Evolutionary conservation across 2,329 filamentous ascomycete genomes (phyloP).

Genomic region (Camillea tinctor): DNA sequence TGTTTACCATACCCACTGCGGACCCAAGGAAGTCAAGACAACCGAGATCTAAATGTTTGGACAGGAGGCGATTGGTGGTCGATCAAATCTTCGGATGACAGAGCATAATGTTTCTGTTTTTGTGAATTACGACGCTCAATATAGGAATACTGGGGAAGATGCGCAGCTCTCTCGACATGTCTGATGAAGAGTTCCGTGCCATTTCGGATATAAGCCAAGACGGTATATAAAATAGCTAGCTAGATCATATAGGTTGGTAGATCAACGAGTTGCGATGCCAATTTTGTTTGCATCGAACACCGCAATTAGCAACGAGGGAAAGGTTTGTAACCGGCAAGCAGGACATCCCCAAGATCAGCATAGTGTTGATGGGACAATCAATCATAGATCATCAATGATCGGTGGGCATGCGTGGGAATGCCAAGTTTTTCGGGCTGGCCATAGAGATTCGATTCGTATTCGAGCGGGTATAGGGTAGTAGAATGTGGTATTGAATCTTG

Average conservation of each 20-base stretch:
- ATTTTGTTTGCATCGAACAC: background rate
- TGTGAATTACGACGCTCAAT: background rate
- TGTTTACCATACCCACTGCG: background rate
- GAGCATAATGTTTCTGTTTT: background rate
- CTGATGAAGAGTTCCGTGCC: background rate
- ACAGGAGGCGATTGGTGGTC: background rate
- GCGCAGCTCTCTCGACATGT: background rate
- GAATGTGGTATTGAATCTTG: conserved; percentile 10
- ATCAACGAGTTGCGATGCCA: background rate
- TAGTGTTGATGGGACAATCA: background rate
- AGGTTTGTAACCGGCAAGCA: background rate
- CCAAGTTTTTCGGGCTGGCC: conserved; percentile 8
- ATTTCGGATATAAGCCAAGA: background rate
- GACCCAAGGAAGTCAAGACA: background rate
- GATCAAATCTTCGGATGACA: background rate
- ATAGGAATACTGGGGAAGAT: background rate
- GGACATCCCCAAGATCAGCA: background rate
- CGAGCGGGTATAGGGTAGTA: background rate
- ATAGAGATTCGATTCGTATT: background rate
- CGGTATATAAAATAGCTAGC: background rate
- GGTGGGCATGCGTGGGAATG: conserved; percentile 18
- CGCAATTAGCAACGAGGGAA: background rate
- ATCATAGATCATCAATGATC: conserved; percentile 10
- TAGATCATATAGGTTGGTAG: background rate
- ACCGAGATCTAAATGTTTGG: background rate